Base-by-base conservation (phyloP, 441 rosid species). In the Pelargonium fulgidum region DNA sequence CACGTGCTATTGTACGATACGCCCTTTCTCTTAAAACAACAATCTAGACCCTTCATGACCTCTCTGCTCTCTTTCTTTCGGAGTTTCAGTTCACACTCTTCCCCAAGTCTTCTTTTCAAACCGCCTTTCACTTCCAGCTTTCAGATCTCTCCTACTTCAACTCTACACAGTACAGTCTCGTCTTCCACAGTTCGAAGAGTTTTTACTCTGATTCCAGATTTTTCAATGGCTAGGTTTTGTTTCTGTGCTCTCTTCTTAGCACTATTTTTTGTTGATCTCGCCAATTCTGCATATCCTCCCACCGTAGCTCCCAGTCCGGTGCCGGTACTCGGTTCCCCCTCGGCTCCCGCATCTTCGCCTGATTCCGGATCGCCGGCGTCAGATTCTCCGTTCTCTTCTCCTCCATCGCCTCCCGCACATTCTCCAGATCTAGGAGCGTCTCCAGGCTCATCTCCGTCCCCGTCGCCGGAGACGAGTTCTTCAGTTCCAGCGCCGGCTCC, bases 231-330 rank as follows among this genome's bases (percentile, higher is more conserved):
- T 52, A 52, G 59, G 3, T 2, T 52, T 14, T 16, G 59, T 52
- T 52, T 52, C 17, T 52, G 59, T 8, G 59, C 59, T 52, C 59
- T 52, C 59, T 52, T 52, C 59, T 5, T 52, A 52, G 59, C 59
- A 52, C 6, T 52, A 17, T 16, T 52, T 19, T 14, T 52, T 16
- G 59, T 14, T n/a, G 59, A 52, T 52, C 20, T 52, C 59, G 59
- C 59, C 20, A 8, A 14, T 14, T 52, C 59, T 52, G 9, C 1
- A 52, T 22, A 52, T 14, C 59, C 59, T 52, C 59, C 59, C 59
- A 52, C 59, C 59, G 59, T 52, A 1, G 59, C 59, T 52, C 59
- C 59, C 59, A n/a, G 20, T 52, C 59, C 59, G 59, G 22, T 16
- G 14, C 59, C 59, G 59, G 59, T 16, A 19, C 59, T 11, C 59